Conservation (phyloP, 371 early-diverging fungal species). For the Mortierella sp. region DNA sequence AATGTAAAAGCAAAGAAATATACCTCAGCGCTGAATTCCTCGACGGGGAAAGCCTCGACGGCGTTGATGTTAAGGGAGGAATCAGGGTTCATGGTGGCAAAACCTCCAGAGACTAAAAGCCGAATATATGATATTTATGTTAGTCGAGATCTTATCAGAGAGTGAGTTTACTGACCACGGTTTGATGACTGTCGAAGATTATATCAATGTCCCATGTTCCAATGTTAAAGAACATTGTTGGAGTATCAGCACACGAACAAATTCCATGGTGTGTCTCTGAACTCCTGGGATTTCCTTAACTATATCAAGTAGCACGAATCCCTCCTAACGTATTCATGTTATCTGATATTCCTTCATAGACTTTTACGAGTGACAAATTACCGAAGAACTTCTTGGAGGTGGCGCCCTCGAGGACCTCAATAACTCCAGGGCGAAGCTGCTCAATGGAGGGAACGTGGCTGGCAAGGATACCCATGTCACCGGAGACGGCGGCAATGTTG, state of each 20-base stretch:
- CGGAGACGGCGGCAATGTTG: constrained; percentile 93
- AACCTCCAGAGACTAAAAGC: constrained; percentile 92
- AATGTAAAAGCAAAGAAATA: not conserved
- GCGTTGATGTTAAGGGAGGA: constrained; percentile 97
- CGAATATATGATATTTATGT: not conserved
- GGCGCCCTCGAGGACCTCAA: constrained; percentile 85
- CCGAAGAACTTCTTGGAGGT: constrained; percentile 94
- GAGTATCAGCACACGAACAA: no score
- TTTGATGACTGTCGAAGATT: not conserved
- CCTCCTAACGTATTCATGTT: no score
- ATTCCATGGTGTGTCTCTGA: not conserved
- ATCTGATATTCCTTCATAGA: no score
- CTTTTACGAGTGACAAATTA: constrained; percentile 55
- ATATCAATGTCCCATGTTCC: not conserved
- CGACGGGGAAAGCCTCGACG: constrained; percentile 93
- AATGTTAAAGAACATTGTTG: not conserved
- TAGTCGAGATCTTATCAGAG: not conserved
- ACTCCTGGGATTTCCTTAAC: not conserved
- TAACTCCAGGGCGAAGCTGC: constrained; percentile 94
- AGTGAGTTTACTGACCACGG: not conserved
- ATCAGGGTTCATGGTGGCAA: constrained; percentile 97
- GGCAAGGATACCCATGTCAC: constrained; percentile 98
- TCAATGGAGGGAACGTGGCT: constrained; percentile 98
- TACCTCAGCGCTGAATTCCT: constrained; percentile 86
- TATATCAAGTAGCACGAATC: no score